Percentiles rank a stretch among this genome's conserved stretches.
phyloP scores from a whole-genome alignment of 352 stramenopile species.

The Phytopythium mirpurense region DNA sequence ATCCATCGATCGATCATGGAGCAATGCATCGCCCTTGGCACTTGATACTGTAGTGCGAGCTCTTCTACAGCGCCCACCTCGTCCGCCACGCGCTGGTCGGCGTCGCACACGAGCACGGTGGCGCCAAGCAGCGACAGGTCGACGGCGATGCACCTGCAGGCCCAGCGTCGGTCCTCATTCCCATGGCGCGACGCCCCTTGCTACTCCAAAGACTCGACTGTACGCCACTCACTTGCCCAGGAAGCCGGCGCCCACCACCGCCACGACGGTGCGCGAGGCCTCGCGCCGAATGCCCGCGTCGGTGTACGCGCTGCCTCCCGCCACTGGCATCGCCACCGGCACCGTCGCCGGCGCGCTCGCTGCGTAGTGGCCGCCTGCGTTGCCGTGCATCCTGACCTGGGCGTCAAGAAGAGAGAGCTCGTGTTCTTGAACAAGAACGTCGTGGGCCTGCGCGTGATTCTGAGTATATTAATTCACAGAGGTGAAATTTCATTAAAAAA shows the following conservation, averaged over 20 bases:
- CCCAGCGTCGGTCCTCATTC: not conserved
- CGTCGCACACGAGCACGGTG: conserved; percentile 55
- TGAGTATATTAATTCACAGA: too few relatives aligned
- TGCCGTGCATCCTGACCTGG: not conserved
- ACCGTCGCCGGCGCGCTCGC: conserved; percentile 5
- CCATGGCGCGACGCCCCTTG: too few relatives aligned
- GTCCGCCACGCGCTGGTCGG: conserved; percentile 28
- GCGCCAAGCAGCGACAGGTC: conserved; percentile 63
- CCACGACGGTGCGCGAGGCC: conserved; percentile 23
- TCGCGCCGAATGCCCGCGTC: conserved; percentile 10
- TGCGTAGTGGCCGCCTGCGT: not conserved
- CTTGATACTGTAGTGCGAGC: too few relatives aligned
- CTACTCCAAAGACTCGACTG: too few relatives aligned
- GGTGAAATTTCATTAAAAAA: too few relatives aligned
- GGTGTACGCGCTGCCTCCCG: conserved; percentile 17
- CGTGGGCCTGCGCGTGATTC: too few relatives aligned
- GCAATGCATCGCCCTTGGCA: too few relatives aligned
- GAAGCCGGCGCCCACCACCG: conserved; percentile 60
- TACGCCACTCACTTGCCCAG: conserved; percentile 34
- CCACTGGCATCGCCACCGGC: too few relatives aligned
- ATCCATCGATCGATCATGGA: too few relatives aligned
- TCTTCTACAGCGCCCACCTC: conserved; percentile 30
- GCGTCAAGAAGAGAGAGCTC: too few relatives aligned
- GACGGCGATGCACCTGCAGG: conserved; percentile 49
- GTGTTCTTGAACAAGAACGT: too few relatives aligned